phyloP scores from a whole-genome alignment of 176 grass and related monocot species.

The maize (Zea mays) region Zm-B73-REFERENCE-NAM-5.0 NC_050105.1:5014501-5015000 shows the following conservation, averaged over 20 bases:
- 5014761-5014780: not conserved
- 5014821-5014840: slow-evolving; percentile 97
- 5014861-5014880: too few species aligned
- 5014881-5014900: too few species aligned
- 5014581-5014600: too few species aligned
- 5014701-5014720: slow-evolving; percentile 83
- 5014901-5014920: not conserved
- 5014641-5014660: slow-evolving; percentile 85
- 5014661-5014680: slow-evolving; percentile 97
- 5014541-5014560: too few species aligned
- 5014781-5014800: slow-evolving; percentile 60
- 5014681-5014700: slow-evolving; percentile 75
- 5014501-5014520: too few species aligned
- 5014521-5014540: too few species aligned
- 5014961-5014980: slow-evolving; percentile 83
- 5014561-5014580: too few species aligned
- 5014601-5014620: slow-evolving; percentile 90
- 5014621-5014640: slow-evolving; percentile 90
- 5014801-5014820: slow-evolving; percentile 80
- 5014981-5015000: slow-evolving; percentile 65
- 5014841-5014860: slow-evolving; percentile 94
- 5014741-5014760: too few species aligned
- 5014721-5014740: not conserved
- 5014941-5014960: slow-evolving; percentile 53
- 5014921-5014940: slow-evolving; percentile 15